Percentiles rank a stretch among this genome's conserved stretches.
These are phyloP conservation scores for Kluyveromyces dobzhanskii DNA, from an alignment of 805 yeast genomes.

Conservation along the genomic window DNA sequence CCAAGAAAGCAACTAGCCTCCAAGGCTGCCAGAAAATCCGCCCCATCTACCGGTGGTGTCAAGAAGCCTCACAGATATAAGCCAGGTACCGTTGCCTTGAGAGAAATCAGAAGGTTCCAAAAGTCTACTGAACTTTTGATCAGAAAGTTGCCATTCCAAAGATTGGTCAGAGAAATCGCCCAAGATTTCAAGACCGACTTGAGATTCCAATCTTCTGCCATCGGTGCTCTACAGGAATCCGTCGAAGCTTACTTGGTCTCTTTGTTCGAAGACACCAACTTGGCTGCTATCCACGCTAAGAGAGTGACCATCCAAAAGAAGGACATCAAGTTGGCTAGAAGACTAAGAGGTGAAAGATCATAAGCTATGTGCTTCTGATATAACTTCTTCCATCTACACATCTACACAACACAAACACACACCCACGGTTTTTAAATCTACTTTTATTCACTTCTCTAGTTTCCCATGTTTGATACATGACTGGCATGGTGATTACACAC, in stretches of 20 bases:
- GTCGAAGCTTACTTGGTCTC: constrained; percentile 97
- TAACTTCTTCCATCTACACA: too few relatives aligned
- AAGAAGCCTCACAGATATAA: constrained; percentile 93
- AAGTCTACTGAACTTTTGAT: constrained; percentile 90
- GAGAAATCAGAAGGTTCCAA: constrained; percentile 97
- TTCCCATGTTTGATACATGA: too few relatives aligned
- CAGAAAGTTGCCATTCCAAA: constrained; percentile 95
- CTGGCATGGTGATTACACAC: too few relatives aligned
- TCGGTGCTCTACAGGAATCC: constrained; percentile 96
- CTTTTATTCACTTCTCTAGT: too few relatives aligned
- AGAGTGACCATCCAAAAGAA: constrained; percentile 98
- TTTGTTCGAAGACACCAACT: constrained; percentile 93
- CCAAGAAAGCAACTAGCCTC: constrained; percentile 93
- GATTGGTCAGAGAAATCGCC: constrained; percentile 93
- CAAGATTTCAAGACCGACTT: constrained; percentile 89
- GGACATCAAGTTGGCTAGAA: constrained; percentile 95
- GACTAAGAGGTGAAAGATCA: constrained; percentile 95
- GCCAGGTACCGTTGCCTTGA: constrained; percentile 95
- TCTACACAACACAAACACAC: too few relatives aligned
- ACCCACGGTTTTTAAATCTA: too few relatives aligned
- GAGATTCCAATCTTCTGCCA: constrained; percentile 96
- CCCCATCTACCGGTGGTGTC: constrained; percentile 89
- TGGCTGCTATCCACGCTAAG: constrained; percentile 98
- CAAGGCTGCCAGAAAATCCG: constrained; percentile 88
- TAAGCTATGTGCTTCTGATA: too few relatives aligned